Conservation (phyloP, 1,139 yeast genomes). For the Geotrichum citri-aurantii region DNA sequence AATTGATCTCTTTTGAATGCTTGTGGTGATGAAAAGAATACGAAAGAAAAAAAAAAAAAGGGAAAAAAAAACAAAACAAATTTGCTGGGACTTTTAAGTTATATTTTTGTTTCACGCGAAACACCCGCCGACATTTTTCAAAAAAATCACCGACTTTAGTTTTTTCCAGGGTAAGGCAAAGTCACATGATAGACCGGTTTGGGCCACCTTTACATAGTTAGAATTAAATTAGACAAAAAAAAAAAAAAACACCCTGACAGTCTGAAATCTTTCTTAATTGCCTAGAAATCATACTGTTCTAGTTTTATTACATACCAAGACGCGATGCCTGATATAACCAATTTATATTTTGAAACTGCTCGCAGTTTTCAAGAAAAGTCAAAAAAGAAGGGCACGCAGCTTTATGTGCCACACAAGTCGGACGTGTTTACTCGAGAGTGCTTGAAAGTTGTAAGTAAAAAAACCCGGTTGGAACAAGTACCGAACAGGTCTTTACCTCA, state of each 20-base stretch:
- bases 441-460: slow-evolving; percentile 25
- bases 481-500: neutral
- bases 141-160: too few species aligned
- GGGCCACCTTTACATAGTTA: neutral
- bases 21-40: neutral
- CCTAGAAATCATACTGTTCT: too few species aligned
- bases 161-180: neutral
- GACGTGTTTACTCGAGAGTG: slow-evolving; percentile 30
- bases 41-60: neutral
- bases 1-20: neutral
- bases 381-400: slow-evolving; percentile 9
- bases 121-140: too few species aligned
- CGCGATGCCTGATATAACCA: slow-evolving; percentile 24
- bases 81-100: too few species aligned
- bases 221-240: neutral
- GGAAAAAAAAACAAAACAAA: too few species aligned
- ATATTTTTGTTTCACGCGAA: too few species aligned
- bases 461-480: neutral
- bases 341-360: slow-evolving; percentile 25
- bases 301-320: too few species aligned
- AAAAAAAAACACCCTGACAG: neutral
- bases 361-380: slow-evolving; percentile 17
- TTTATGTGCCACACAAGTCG: slow-evolving; percentile 17
- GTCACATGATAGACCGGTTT: neutral
- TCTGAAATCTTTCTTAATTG: neutral